A percentile compares a stretch with the other conserved stretches of the same genome.
phyloP scores from a whole-genome alignment of 176 grass and related monocot genomes.

The Poa annua region DNA sequence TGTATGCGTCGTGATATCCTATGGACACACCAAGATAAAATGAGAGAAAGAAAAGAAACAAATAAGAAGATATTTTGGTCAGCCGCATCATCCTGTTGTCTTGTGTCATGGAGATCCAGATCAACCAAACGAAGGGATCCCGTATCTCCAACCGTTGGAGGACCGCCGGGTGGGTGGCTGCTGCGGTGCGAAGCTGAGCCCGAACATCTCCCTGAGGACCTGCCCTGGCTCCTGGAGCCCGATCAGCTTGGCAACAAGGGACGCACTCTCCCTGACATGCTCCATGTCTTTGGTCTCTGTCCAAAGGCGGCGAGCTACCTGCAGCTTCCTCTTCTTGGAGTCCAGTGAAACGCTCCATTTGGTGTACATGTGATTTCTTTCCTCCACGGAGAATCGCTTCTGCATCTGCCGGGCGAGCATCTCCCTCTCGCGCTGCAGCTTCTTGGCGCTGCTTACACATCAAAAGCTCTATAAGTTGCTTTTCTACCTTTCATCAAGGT shows the following conservation, averaged over 20 bases:
- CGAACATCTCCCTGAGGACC: constrained; percentile 95
- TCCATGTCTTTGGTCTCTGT: constrained; percentile 65
- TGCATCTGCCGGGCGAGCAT: constrained; percentile 86
- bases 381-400: constrained; percentile 54
- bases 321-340: constrained; percentile 89
- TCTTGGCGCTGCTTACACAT: constrained; percentile 54
- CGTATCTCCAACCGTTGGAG: constrained; percentile 74
- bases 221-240: constrained; percentile 76
- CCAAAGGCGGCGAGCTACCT: constrained; percentile 74
- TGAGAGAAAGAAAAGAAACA: no score
- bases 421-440: constrained; percentile 75
- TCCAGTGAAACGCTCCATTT: constrained; percentile 78
- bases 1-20: constrained; percentile 11
- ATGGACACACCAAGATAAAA: not conserved
- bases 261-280: constrained; percentile 85
- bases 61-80: constrained; percentile 33
- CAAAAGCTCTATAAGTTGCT: not conserved
- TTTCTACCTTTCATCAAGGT: not conserved
- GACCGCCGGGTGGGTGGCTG: constrained; percentile 51
- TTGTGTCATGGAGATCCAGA: not conserved
- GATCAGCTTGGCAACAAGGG: constrained; percentile 70
- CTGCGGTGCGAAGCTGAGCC: constrained; percentile 84
- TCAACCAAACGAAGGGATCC: constrained; percentile 60
- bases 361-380: constrained; percentile 75
- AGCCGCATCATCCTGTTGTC: constrained; percentile 20